Percentiles rank a stretch among this genome's conserved stretches.
These are phyloP conservation scores for Aspergillus conjunctus DNA, from an alignment of 495 filamentous ascomycete genomes.

Conservation along the genomic window DNA sequence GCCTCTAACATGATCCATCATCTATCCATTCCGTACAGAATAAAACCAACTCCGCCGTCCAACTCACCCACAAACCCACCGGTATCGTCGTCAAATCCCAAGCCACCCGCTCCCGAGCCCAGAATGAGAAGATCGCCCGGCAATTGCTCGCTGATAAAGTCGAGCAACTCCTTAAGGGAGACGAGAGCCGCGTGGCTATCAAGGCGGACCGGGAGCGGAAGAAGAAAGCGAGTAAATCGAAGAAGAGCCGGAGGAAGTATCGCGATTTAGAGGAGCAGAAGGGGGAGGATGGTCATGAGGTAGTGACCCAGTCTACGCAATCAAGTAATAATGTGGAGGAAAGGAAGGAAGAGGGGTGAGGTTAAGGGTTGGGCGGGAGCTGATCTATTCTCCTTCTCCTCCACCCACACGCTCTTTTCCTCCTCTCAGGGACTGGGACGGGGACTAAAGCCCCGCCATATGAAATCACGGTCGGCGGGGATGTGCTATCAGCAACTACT, in stretches of 20 bases:
- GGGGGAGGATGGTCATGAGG: constrained; percentile 43
- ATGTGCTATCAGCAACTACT: too few species aligned
- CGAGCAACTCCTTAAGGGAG: constrained; percentile 66
- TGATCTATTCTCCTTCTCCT: too few species aligned
- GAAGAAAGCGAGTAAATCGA: constrained; percentile 66
- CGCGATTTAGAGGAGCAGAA: constrained; percentile 43
- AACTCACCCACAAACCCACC: constrained; percentile 85
- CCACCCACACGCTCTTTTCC: too few species aligned
- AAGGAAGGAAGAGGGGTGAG: constrained; percentile 6
- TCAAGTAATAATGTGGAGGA: constrained; percentile 39
- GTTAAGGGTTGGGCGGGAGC: neutral
- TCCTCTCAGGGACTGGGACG: too few species aligned
- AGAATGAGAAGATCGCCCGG: constrained; percentile 89
- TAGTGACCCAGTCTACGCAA: constrained; percentile 49
- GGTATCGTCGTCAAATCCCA: constrained; percentile 91
- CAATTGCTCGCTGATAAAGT: constrained; percentile 74
- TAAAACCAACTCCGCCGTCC: constrained; percentile 95
- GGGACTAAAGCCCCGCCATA: too few species aligned
- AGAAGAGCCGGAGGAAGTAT: constrained; percentile 71
- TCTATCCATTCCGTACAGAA: constrained; percentile 57
- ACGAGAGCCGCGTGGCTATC: constrained; percentile 56
- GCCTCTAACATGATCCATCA: neutral
- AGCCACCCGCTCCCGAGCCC: constrained; percentile 79
- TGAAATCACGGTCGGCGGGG: too few species aligned
- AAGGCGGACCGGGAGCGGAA: constrained; percentile 57